Percentiles rank a stretch among this genome's conserved stretches.
Conservation (phyloP, 2,329 filamentous ascomycete species). For the Anthostomella pinea region DNA sequence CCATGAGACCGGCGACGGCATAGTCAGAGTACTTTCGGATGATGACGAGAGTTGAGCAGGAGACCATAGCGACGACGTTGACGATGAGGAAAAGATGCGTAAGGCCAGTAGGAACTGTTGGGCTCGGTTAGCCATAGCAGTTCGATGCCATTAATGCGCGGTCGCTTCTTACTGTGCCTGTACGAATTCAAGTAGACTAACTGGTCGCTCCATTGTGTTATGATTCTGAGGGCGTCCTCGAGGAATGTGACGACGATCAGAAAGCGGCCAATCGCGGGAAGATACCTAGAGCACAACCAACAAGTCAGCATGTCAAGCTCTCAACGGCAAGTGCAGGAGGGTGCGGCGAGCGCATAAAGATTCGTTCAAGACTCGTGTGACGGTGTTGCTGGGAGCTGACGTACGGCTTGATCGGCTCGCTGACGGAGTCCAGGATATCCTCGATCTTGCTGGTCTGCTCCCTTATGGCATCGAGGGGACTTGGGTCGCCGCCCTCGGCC, state of each 20-base stretch:
- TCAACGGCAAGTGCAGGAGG: no score
- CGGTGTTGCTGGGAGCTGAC: no score
- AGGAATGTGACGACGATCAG: slow-evolving; percentile 98
- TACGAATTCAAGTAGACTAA: slow-evolving; percentile 90
- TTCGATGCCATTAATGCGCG: not conserved
- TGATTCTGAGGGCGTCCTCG: slow-evolving; percentile 91
- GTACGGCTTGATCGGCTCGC: slow-evolving; percentile 93
- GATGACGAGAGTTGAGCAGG: slow-evolving; percentile 84
- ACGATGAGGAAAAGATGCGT: slow-evolving; percentile 89
- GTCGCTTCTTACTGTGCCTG: slow-evolving; percentile 71
- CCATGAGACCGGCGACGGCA: slow-evolving; percentile 85
- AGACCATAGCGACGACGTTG: slow-evolving; percentile 86
- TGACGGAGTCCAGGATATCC: slow-evolving; percentile 80
- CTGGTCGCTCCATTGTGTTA: slow-evolving; percentile 97
- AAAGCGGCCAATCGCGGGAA: slow-evolving; percentile 94
- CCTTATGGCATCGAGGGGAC: slow-evolving; percentile 82
- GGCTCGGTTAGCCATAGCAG: slow-evolving; percentile 20
- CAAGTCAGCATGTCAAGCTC: no score
- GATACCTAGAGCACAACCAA: slow-evolving; percentile 67
- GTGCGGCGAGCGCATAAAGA: slow-evolving; percentile 1
- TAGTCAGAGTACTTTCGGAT: slow-evolving; percentile 89
- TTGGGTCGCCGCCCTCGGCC: slow-evolving; percentile 65
- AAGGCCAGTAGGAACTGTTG: slow-evolving; percentile 75
- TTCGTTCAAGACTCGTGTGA: no score
- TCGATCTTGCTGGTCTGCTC: slow-evolving; percentile 98